These are phyloP conservation scores for Oryza glumipatula DNA, from an alignment of 176 grass and related monocot species.

Conservation along the genomic window DNA sequence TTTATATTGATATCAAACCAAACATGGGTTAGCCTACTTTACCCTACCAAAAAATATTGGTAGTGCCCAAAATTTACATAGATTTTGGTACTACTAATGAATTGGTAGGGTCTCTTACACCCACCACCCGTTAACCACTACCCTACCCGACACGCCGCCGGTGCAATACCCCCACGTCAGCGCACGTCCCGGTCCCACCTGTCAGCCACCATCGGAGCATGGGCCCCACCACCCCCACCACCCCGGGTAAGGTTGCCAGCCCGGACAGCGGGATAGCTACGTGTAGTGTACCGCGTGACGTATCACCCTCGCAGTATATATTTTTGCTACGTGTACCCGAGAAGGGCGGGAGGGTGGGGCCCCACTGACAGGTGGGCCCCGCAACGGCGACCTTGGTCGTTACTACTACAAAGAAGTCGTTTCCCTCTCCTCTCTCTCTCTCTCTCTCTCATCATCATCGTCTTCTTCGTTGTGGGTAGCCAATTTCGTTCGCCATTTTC, in stretches of 20 bases:
- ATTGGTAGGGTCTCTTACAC: no score
- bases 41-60: no score
- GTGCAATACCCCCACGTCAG: background rate
- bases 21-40: no score
- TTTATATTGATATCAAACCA: no score
- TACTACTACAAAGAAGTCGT: background rate
- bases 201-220: background rate
- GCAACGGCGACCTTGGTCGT: slow-evolving; percentile 44
- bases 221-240: background rate
- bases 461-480: slow-evolving; percentile 7
- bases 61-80: no score
- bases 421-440: background rate
- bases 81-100: no score
- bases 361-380: slow-evolving; percentile 5
- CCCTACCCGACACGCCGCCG: slow-evolving; percentile 33
- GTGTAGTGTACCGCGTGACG: slow-evolving; percentile 3
- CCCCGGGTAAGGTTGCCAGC: background rate
- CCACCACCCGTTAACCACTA: background rate
- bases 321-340: background rate
- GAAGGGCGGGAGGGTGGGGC: background rate
- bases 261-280: background rate
- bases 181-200: background rate
- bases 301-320: no score
- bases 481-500: background rate
- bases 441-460: background rate